Base-by-base conservation (phyloP, 2,329 filamentous ascomycete species). In the Pseudocercospora pini-densiflorae region DNA sequence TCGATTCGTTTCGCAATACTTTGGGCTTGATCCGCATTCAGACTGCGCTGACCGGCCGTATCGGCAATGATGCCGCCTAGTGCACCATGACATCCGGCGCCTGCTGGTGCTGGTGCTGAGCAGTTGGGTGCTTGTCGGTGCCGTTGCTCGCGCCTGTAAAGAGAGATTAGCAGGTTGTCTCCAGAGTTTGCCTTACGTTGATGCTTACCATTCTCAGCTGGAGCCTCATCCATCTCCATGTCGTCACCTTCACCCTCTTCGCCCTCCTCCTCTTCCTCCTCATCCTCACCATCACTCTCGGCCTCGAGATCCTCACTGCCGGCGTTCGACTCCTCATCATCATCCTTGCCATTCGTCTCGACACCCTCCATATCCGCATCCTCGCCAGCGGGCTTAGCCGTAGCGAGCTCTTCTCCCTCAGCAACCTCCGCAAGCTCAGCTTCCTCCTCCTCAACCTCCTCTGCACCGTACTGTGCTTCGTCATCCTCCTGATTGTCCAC, bases 401-500 rank as follows among this genome's bases (percentile, higher is more conserved):
- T 64, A 14, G 65, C 65, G 24, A 45, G 45, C 19, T 62, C 65
- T 53, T 85, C 88, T 66, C 84, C 78, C 29, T 69, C 71, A 33
- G 68, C 76, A 66, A 71, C 75, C 12, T 69, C 72, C 47, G 73
- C 76, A 21, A 76, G 79, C 76, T 82, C 86, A 3, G 82, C 88
- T 61, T 79, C 81, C 70, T 90, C 89, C 40, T 90, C 90, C 16
- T 88, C 89, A 43, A 81, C 81, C 79, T 97, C 94, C 63, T 98
- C 95, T 23, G 92, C 93, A 69, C 94, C 95, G 76, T 99, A 99
- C 72, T 91, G 88, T 27, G 92, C 90, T 63, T 85, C 87, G 73
- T 97, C 95, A 73, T 97, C 94, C 51, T 91, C 91, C 60, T 88
- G 86, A 53, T 90, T 86, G 77, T 99, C 96, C 61, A 94, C 95